phyloP scores from a whole-genome alignment of 2,329 filamentous ascomycete species.

The Penicillium freii region DNA sequence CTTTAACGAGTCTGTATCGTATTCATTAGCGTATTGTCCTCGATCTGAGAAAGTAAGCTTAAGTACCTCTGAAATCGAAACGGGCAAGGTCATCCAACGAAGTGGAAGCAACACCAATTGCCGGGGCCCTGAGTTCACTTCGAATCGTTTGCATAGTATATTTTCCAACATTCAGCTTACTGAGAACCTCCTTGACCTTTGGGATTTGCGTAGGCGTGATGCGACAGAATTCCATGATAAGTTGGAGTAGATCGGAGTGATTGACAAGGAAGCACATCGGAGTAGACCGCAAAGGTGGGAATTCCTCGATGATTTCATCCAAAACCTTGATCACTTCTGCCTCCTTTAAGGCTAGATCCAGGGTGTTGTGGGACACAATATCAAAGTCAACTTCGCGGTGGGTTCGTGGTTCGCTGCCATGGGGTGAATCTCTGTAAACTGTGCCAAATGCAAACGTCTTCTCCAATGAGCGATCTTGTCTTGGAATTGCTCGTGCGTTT shows the following conservation, averaged over 20 bases:
- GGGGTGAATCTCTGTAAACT: slow-evolving; percentile 76
- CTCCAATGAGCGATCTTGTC: slow-evolving; percentile 60
- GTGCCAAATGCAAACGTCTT: slow-evolving; percentile 84
- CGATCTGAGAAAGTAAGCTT: slow-evolving; percentile 41
- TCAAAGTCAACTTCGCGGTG: slow-evolving; percentile 95
- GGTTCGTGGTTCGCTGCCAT: slow-evolving; percentile 76
- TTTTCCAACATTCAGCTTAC: slow-evolving; percentile 78
- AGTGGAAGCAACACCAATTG: slow-evolving; percentile 80
- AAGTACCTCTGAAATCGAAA: slow-evolving; percentile 81
- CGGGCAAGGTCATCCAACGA: slow-evolving; percentile 84
- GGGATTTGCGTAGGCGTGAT: slow-evolving; percentile 68
- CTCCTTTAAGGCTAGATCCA: slow-evolving; percentile 84
- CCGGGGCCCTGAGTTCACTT: slow-evolving; percentile 74
- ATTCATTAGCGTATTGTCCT: slow-evolving; percentile 49
- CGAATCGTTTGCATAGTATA: slow-evolving; percentile 81
- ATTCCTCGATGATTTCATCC: slow-evolving; percentile 80
- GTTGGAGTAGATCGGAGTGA: slow-evolving; percentile 79
- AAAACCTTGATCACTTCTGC: slow-evolving; percentile 92
- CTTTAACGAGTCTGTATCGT: slow-evolving; percentile 65
- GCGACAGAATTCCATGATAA: slow-evolving; percentile 87
- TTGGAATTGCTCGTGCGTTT: slow-evolving; percentile 79
- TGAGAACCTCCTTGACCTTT: slow-evolving; percentile 76
- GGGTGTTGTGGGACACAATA: slow-evolving; percentile 77
- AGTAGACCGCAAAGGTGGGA: slow-evolving; percentile 69
- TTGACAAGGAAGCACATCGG: slow-evolving; percentile 88